These are phyloP conservation scores for Lactarius tabidus DNA, from an alignment of 768 basidiomycete species.

Conservation along the genomic window DNA sequence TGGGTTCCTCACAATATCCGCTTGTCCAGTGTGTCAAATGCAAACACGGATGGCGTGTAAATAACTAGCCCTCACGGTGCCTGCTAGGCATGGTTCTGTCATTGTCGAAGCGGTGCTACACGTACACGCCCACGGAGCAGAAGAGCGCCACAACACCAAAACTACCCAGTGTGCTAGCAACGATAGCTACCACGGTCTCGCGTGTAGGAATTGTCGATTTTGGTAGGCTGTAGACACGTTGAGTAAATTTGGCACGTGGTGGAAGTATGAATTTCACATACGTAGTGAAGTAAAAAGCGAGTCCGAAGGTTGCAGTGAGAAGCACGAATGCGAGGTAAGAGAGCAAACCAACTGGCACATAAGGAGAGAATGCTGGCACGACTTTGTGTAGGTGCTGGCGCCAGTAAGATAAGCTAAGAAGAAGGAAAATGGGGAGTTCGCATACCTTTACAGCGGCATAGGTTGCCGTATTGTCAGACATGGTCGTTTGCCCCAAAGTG, in stretches of 20 bases:
- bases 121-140: constrained; percentile 79
- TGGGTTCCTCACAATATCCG: constrained; percentile 19
- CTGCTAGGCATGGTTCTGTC: not conserved
- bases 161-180: constrained; percentile 77
- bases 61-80: constrained; percentile 46
- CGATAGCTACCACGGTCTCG: constrained; percentile 64
- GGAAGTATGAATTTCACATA: constrained; percentile 37
- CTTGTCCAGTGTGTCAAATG: constrained; percentile 60
- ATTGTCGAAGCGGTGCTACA: constrained; percentile 41
- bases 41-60: constrained; percentile 78
- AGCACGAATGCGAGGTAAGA: constrained; percentile 73
- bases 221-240: constrained; percentile 54
- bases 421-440: constrained; percentile 3
- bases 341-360: constrained; percentile 61
- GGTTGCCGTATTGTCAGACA: constrained; percentile 38
- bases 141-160: constrained; percentile 90
- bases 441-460: constrained; percentile 55
- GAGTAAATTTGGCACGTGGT: constrained; percentile 3
- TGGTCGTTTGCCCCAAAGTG: constrained; percentile 32
- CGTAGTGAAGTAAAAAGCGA: constrained; percentile 91
- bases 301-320: constrained; percentile 70
- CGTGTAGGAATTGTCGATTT: constrained; percentile 60
- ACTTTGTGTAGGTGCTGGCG: constrained; percentile 57
- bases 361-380: constrained; percentile 67
- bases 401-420: constrained; percentile 11